Conservation (phyloP, 495 filamentous ascomycete genomes). For the Pseudomonodictys pantanalensis region DNA sequence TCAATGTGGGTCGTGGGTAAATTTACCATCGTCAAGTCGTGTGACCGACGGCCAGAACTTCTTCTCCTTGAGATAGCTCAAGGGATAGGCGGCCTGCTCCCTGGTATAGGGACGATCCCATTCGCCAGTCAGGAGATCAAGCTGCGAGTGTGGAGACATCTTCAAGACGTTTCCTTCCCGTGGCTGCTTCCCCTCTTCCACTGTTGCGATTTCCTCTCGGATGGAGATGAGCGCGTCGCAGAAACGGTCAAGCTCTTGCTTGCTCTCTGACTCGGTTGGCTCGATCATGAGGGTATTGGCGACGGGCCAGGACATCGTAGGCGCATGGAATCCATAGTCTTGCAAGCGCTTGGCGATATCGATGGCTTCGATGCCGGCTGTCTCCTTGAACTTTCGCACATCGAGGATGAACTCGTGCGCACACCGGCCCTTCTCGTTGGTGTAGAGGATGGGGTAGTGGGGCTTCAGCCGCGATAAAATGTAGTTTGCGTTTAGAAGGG, state of each 20-base stretch:
- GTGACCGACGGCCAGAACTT: slow-evolving; percentile 97
- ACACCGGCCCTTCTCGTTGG: slow-evolving; percentile 81
- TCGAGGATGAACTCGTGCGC: slow-evolving; percentile 99
- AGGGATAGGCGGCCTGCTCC: slow-evolving; percentile 84
- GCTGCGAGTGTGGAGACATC: slow-evolving; percentile 84
- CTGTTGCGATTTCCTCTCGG: slow-evolving; percentile 75
- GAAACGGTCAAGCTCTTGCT: slow-evolving; percentile 93
- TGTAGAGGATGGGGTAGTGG: slow-evolving; percentile 90
- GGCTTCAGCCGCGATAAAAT: slow-evolving; percentile 86
- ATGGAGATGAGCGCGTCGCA: slow-evolving; percentile 90
- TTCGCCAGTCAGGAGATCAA: slow-evolving; percentile 68
- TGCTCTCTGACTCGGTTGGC: slow-evolving; percentile 91
- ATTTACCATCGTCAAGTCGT: slow-evolving; percentile 76
- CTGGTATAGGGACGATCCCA: slow-evolving; percentile 79
- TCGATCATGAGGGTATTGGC: slow-evolving; percentile 98
- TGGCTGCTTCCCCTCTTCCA: slow-evolving; percentile 78
- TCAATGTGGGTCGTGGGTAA: neutral
- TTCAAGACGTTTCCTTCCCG: slow-evolving; percentile 86
- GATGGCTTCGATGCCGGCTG: slow-evolving; percentile 84
- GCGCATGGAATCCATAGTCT: slow-evolving; percentile 98
- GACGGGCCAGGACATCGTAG: slow-evolving; percentile 98
- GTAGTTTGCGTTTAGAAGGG: slow-evolving; percentile 95
- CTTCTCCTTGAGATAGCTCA: slow-evolving; percentile 84
- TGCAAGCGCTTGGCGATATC: slow-evolving; percentile 97
- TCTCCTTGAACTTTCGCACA: slow-evolving; percentile 78